Evolutionary conservation across 108 stramenopile species (phyloP).

Genomic region (Conticribra guillardii): DNA sequence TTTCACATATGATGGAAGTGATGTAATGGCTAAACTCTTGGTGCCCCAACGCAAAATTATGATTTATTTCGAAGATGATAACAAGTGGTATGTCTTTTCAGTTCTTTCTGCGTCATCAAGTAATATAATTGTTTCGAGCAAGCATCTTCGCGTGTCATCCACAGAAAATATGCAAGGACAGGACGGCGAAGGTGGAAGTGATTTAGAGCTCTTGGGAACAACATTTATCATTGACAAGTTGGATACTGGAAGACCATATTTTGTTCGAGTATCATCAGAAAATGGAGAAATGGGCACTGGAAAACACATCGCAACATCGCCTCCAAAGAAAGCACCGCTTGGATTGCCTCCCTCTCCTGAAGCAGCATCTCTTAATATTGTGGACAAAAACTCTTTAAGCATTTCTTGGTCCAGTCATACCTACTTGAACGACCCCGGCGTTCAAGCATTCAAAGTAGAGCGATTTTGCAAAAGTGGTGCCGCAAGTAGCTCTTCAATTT

Average conservation of each 20-base stretch:
- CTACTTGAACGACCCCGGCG: constrained; percentile 30
- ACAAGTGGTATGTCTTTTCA: constrained; percentile 45
- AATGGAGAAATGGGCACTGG: constrained; percentile 60
- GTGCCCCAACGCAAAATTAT: constrained; percentile 55
- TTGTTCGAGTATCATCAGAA: constrained; percentile 69
- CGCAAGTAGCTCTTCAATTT: constrained; percentile 32
- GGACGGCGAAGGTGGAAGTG: constrained; percentile 14
- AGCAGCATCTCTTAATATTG: constrained; percentile 35
- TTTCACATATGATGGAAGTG: constrained; percentile 46
- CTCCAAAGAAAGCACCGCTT: constrained; percentile 37
- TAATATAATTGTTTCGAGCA: constrained; percentile 37
- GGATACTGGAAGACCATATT: constrained; percentile 53
- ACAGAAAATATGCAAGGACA: constrained; percentile 20
- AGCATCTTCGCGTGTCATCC: constrained; percentile 44
- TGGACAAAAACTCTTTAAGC: constrained; percentile 30
- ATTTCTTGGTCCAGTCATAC: constrained; percentile 49
- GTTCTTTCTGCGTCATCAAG: constrained; percentile 45
- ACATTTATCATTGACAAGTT: constrained; percentile 47
- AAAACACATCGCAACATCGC: constrained; percentile 29
- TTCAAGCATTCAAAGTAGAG: constrained; percentile 52
- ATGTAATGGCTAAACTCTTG: constrained; percentile 36
- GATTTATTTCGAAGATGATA: constrained; percentile 53
- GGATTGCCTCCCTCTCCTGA: constrained; percentile 46
- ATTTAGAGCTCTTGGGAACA: constrained; percentile 49
- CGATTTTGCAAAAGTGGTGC: constrained; percentile 39